Percentiles rank a stretch among this genome's conserved stretches.
These are phyloP conservation scores for Cercospora brassicicola DNA, from an alignment of 2,329 filamentous ascomycete genomes.

Conservation along the genomic window DNA sequence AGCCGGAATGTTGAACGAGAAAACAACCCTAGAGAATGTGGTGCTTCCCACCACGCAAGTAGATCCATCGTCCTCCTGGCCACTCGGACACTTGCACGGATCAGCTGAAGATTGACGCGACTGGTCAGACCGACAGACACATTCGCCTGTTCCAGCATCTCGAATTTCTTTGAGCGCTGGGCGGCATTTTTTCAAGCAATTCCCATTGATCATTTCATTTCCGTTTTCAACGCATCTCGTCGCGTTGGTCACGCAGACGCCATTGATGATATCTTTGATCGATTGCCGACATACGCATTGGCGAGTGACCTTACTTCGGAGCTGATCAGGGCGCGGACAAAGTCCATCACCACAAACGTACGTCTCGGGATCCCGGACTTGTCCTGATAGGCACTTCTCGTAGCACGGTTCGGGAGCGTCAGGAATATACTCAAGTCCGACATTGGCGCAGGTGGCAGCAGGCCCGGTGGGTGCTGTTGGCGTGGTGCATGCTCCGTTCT, in stretches of 20 bases:
- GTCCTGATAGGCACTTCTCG: background rate
- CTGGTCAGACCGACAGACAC: background rate
- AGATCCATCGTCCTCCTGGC: background rate
- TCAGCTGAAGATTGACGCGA: background rate
- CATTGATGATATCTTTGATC: too few relatives aligned
- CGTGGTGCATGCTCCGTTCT: background rate
- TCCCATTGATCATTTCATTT: too few relatives aligned
- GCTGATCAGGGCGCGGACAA: too few relatives aligned
- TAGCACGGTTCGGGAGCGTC: background rate
- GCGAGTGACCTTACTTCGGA: too few relatives aligned
- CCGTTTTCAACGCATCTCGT: too few relatives aligned
- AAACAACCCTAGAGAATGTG: background rate
- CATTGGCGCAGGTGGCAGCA: background rate
- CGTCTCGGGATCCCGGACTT: too few relatives aligned
- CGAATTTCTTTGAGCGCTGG: background rate
- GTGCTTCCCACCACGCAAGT: background rate
- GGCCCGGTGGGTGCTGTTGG: background rate
- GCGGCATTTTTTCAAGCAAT: too few relatives aligned
- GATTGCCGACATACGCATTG: too few relatives aligned
- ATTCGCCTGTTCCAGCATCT: background rate
- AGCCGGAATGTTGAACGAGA: background rate
- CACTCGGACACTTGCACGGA: background rate
- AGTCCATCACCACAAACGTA: too few relatives aligned
- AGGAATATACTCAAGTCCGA: background rate
- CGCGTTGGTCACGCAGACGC: too few relatives aligned